Base-by-base conservation (phyloP, 495 filamentous ascomycete species). In the Aspergillus sparsus region DNA sequence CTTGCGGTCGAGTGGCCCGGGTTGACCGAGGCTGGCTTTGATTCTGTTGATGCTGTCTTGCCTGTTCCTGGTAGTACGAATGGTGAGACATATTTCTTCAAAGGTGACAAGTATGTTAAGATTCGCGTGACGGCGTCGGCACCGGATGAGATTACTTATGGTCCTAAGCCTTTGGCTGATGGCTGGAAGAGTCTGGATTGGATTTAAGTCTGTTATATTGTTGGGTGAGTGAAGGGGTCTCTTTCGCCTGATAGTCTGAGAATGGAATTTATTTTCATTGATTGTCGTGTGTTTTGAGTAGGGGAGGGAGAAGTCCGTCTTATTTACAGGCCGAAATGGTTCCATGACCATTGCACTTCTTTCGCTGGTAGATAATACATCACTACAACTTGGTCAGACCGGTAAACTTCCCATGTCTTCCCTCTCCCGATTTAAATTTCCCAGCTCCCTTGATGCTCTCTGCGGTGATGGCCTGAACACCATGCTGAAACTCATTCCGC, bases 401-500 rank as follows among this genome's bases (percentile, higher is more conserved):
- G 15, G 6, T 16, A 68, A 81, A 80, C n/a, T 53, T 68, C 15
- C 77, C 80, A 68, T 75, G 71, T 46, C 78, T 58, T 13, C 79
- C 78, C 37, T 50, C 66, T 0, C 80, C 79, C 52, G 52, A 59
- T 47, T 66, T 74, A 56, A 81, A 83, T 52, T 65, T 71, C 31
- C 64, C 67, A 0, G 77, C 80, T 2, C 79, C 79, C 41, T 67
- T 53, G 5, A 78, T 67, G 12, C 73, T 70, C 66, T 83, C 79
- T 47, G 34, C 34, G 7, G 55, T 53, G 32, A 83, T 52, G 11
- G 78, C 74, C 33, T 69, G 65, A 9, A 66, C 45, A 2, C 79
- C 80, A 41, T 72, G 63, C 5, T 71, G 65, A 58, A 73, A 82
- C 58, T 83, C 79, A 39, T 67, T 60, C 15, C 56, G 53, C 66